A percentile compares a stretch with the other conserved stretches of the same genome.
These are phyloP conservation scores for Sugiyamaella smithiae DNA, from an alignment of 805 yeast genomes.

Conservation along the genomic window DNA sequence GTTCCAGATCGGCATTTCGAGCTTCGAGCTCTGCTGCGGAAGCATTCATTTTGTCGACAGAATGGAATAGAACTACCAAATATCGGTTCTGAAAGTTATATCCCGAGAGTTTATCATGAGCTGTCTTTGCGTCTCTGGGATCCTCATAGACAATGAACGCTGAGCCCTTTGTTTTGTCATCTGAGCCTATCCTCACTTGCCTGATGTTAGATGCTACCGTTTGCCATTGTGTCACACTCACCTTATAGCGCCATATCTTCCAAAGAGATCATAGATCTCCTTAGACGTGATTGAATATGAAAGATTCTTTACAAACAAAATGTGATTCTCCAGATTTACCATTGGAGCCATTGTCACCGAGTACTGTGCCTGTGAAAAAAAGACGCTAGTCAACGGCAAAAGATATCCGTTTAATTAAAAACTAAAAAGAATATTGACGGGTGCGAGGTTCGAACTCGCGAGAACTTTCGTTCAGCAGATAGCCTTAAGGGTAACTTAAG, in stretches of 20 bases:
- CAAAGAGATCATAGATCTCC: conserved; percentile 51
- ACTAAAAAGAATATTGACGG: conserved; percentile 28
- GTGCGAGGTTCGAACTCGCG: conserved; percentile 38
- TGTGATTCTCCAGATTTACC: conserved; percentile 31
- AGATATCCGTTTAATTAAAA: not conserved
- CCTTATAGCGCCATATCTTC: conserved; percentile 52
- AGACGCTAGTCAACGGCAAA: no score
- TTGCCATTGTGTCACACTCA: conserved; percentile 7
- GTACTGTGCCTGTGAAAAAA: no score
- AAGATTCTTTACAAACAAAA: conserved; percentile 53
- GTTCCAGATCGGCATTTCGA: conserved; percentile 31
- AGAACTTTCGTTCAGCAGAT: conserved; percentile 36
- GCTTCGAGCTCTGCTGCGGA: conserved; percentile 33
- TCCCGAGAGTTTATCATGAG: conserved; percentile 57
- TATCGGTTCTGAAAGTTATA: conserved; percentile 58
- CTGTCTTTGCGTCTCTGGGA: conserved; percentile 46
- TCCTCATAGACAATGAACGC: conserved; percentile 55
- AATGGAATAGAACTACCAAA: conserved; percentile 49
- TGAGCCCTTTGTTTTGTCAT: conserved; percentile 45
- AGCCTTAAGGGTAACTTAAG: conserved; percentile 26
- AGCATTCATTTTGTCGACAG: conserved; percentile 40
- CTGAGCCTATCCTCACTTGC: conserved; percentile 49
- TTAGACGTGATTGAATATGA: conserved; percentile 49
- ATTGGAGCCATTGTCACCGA: not conserved
- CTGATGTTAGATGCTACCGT: conserved; percentile 19